Base-by-base conservation (phyloP, 1,284 basidiomycete species). In the Cutaneotrichosporon cavernicola region DNA sequence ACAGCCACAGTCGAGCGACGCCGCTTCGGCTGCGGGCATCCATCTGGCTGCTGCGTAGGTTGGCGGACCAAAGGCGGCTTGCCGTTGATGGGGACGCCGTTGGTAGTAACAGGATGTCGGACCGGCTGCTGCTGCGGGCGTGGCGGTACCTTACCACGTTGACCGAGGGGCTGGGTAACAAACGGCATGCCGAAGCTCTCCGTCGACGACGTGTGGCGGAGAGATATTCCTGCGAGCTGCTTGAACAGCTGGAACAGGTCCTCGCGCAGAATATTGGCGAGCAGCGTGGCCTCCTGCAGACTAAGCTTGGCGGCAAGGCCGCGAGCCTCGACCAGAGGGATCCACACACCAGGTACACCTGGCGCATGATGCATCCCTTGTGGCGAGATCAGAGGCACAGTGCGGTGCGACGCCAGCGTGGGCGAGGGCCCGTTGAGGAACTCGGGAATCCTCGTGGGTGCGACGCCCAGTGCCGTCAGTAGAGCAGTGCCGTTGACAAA, bases 401-500 rank as follows among this genome's bases (percentile, higher is more conserved):
- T 60, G 34, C 70, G 68, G 63, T 72, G 72, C 46, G 73, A 68
- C 16, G 60, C 65, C 4, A 70, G 58, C 1, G 69, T 58, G 11
- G 68, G 68, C 13, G 71, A 70, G 1, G 72, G 74, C 10, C 65
- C 60, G 36, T 71, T 66, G 18, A 79, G 62, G 57, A 69, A 65
- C 52, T 77, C 70, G 26, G 67, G 32, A 36, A 71, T 70, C 51
- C 72, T 64, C 11, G 57, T 55, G 3, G 66, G 58, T 13, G 73
- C 63, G 10, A 78, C 67, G 13, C 72, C 73, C 4, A 78, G 66
- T 6, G 76, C 76, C 4, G 69, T 65, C 9, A 79, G 70, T 26
- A 79, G 68, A 5, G 71, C 65, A 8, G 75, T 77, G 32, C 70
- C 75, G 61, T 79, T 79, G 65, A 79, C 77, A 61, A 76, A 79